A percentile compares a stretch with the other conserved stretches of the same genome.
Conservation (phyloP, 2,329 filamentous ascomycete species). For the Xylariaceae sp. region DNA sequence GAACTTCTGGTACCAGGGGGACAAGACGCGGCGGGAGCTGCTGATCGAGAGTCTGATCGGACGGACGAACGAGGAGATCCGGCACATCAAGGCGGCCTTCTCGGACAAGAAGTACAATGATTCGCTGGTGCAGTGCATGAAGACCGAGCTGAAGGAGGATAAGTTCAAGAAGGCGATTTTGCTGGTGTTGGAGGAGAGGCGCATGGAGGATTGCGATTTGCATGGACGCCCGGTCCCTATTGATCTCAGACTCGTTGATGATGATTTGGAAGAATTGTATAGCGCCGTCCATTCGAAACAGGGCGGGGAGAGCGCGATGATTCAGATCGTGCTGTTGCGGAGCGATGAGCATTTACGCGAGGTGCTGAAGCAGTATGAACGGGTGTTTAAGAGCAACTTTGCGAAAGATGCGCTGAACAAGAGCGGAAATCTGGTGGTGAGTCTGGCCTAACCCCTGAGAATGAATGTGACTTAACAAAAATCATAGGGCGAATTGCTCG, state of each 20-base stretch:
- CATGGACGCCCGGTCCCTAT: conserved; percentile 53
- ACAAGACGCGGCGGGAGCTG: conserved; percentile 77
- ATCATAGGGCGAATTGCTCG: conserved; percentile 79
- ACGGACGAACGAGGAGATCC: conserved; percentile 79
- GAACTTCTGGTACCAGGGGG: conserved; percentile 93
- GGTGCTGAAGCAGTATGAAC: conserved; percentile 71
- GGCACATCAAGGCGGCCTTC: conserved; percentile 80
- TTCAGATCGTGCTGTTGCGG: conserved; percentile 73
- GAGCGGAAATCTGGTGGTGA: conserved; percentile 85
- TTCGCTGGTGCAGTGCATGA: conserved; percentile 77
- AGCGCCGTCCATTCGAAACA: conserved; percentile 64
- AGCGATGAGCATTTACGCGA: conserved; percentile 79
- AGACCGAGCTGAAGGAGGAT: conserved; percentile 86
- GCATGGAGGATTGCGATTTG: conserved; percentile 75
- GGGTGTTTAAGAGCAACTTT: conserved; percentile 71
- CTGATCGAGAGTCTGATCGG: conserved; percentile 93
- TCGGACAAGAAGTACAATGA: conserved; percentile 87
- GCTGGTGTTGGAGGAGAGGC: conserved; percentile 71
- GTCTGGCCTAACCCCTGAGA: conserved; percentile 30
- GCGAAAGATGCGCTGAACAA: conserved; percentile 81
- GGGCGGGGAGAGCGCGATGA: conserved; percentile 83
- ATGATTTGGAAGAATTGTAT: conserved; percentile 69
- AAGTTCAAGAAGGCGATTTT: conserved; percentile 91
- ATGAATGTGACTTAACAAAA: neutral
- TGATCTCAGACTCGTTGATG: conserved; percentile 56